Conservation (phyloP, 305 asterid genomes). For the Fraxinus xanthoxyloides region DNA sequence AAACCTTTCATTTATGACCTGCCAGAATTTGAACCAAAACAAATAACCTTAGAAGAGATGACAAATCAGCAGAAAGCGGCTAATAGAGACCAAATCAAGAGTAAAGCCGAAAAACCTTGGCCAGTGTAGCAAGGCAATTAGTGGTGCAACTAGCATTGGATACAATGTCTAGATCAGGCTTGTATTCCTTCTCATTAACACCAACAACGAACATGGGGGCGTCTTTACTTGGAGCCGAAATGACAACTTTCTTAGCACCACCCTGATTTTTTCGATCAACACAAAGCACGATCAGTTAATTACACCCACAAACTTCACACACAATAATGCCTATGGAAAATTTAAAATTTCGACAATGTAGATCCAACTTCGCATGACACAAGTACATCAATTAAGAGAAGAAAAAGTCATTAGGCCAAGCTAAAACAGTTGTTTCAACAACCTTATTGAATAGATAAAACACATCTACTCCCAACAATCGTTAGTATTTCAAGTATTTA, state of each 20-base stretch:
- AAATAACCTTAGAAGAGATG: neutral
- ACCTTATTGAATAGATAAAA: neutral
- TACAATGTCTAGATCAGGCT: conserved; percentile 44
- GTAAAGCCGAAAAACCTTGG: conserved; percentile 41
- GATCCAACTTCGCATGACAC: neutral
- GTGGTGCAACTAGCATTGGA: conserved; percentile 84
- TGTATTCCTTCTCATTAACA: conserved; percentile 74
- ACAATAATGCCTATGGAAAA: neutral
- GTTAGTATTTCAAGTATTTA: too few relatives aligned
- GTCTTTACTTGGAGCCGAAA: conserved; percentile 74
- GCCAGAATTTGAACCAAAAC: neutral
- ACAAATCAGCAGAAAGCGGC: neutral
- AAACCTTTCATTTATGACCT: conserved; percentile 67
- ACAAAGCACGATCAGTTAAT: conserved; percentile 4
- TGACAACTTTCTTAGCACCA: conserved; percentile 84
- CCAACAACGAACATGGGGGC: conserved; percentile 85
- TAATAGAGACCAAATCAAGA: neutral
- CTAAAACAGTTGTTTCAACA: neutral
- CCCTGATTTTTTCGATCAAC: conserved; percentile 37
- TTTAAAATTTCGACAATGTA: neutral
- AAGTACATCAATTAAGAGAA: neutral
- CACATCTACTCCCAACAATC: neutral
- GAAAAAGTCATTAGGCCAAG: neutral
- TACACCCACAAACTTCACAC: neutral
- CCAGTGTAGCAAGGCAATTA: conserved; percentile 76